Evolutionary conservation across 2,329 filamentous ascomycete species (phyloP).

Genomic region (Drechslerella coelobrocha): DNA sequence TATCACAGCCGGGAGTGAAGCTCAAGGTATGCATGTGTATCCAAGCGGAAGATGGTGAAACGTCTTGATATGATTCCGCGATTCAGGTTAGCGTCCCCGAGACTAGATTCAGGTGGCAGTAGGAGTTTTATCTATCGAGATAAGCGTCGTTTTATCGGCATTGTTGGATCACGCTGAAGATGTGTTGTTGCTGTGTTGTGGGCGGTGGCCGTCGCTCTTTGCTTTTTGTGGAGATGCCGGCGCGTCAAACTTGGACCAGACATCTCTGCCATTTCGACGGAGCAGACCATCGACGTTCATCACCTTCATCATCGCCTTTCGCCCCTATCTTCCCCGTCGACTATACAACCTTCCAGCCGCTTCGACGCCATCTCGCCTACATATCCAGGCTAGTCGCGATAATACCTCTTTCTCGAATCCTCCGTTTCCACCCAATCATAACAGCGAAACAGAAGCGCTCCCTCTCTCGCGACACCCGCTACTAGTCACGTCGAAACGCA

Average conservation of each 20-base stretch:
- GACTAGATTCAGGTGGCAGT: no score
- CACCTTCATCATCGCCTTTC: background rate
- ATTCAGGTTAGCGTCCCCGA: no score
- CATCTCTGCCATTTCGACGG: conserved; percentile 3
- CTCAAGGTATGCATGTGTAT: no score
- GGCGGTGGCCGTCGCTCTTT: conserved; percentile 23
- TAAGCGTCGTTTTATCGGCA: no score
- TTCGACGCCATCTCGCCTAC: background rate
- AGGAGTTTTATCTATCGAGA: no score
- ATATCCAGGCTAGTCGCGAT: background rate
- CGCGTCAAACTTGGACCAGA: conserved; percentile 41
- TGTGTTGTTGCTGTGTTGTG: conserved; percentile 21
- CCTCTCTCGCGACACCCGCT: conserved; percentile 9
- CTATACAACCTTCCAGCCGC: background rate
- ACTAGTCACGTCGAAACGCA: background rate
- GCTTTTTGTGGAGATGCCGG: conserved; percentile 47
- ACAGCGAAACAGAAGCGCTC: background rate
- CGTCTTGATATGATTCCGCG: no score
- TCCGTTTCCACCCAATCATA: conserved; percentile 5
- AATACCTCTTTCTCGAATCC: background rate
- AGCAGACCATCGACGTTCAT: background rate
- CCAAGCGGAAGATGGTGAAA: no score
- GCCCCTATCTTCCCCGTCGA: background rate
- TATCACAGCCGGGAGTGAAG: no score
- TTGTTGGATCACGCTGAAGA: no score